Base-by-base conservation (phyloP, 2,329 filamentous ascomycete genomes). In the Trichoderma asperellum region DNA sequence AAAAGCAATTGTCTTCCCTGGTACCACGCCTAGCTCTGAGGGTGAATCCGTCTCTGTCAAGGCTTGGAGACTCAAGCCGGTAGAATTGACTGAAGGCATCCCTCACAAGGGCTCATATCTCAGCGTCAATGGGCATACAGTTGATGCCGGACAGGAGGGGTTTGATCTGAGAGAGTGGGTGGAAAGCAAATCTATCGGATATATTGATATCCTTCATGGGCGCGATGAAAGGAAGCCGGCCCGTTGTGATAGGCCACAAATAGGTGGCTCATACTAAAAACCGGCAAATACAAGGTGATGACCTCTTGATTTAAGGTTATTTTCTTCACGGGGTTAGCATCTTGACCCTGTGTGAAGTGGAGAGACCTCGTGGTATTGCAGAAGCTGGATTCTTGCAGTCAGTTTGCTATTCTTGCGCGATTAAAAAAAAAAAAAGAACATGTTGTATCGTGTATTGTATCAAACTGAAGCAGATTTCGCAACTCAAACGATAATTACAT, bases 111-210 rank as follows among this genome's bases (percentile, higher is more conserved):
- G 72, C 7, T 70, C 73, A 6, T 82, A 81, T 73, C 69, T 82
- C 55, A 81, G 76, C 57, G 73, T 83, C 4, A 82, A 82, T 73
- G 81, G 76, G 3, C 71, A 75, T 24, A 76, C 80, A 6, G 70
- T 82, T 18, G 81, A 83, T 52, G 73, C 73, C 5, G 75, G 75
- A 0, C 80, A 82, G 70, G 75, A 81, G 3, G 79, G 78, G 0
- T 75, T 81, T 52, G 79, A 82, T 70, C 69, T 81, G 71, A 75
- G 77, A 12, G 77, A 79, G 66, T 79, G 77, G 76, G 72, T 70
- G 10, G 80, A 82, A 70, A 77, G 76, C 60, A 76, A 77, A 6
- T 76, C 76, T 64, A 73, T 81, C 43, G 59, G 65, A 55, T 79
- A 78, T 60, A 60, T 71, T 8, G 73, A 76, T 40, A 68, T 24